Conservation (phyloP, 2,329 filamentous ascomycete species). For the Phaeomoniella chlamydospora region DNA sequence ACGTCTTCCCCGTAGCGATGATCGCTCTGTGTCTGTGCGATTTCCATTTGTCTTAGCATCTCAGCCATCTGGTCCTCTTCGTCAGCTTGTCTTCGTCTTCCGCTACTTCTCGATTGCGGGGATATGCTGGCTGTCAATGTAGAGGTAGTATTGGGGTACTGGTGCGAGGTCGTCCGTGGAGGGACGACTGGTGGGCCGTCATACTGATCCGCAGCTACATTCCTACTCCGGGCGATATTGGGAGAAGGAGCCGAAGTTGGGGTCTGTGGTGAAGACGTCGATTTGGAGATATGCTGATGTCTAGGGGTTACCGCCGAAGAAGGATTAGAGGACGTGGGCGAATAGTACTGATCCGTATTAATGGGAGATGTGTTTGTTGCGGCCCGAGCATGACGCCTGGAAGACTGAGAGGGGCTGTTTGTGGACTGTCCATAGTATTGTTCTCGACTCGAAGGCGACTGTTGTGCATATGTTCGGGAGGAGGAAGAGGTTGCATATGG, state of each 20-base stretch:
- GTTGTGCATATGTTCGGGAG: constrained; percentile 38
- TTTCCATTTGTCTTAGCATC: constrained; percentile 26
- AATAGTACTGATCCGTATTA: constrained; percentile 16
- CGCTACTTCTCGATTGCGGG: constrained; percentile 21
- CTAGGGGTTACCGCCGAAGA: constrained; percentile 30
- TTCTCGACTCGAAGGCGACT: constrained; percentile 39
- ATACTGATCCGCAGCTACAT: constrained; percentile 34
- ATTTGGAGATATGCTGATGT: constrained; percentile 25
- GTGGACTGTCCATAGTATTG: constrained; percentile 36
- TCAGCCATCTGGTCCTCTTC: constrained; percentile 17
- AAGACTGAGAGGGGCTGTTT: constrained; percentile 26
- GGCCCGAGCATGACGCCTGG: constrained; percentile 8
- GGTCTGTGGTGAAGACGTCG: constrained; percentile 26
- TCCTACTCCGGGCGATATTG: constrained; percentile 16
- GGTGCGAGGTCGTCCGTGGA: constrained; percentile 67
- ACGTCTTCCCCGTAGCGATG: constrained; percentile 16
- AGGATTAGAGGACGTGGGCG: constrained; percentile 17
- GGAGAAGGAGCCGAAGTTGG: constrained; percentile 15
- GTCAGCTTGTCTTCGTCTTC: constrained; percentile 19
- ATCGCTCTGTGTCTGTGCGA: constrained; percentile 19
- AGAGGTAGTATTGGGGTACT: constrained; percentile 26
- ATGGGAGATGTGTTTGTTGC: constrained; percentile 9
- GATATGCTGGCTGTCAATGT: constrained; percentile 21
- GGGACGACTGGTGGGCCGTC: constrained; percentile 54
- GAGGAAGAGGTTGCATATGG: constrained; percentile 25